A percentile compares a stretch with the other conserved stretches of the same genome.
Evolutionary conservation across 2,329 filamentous ascomycete species (phyloP).

Genomic region (Catunica adiposa): DNA sequence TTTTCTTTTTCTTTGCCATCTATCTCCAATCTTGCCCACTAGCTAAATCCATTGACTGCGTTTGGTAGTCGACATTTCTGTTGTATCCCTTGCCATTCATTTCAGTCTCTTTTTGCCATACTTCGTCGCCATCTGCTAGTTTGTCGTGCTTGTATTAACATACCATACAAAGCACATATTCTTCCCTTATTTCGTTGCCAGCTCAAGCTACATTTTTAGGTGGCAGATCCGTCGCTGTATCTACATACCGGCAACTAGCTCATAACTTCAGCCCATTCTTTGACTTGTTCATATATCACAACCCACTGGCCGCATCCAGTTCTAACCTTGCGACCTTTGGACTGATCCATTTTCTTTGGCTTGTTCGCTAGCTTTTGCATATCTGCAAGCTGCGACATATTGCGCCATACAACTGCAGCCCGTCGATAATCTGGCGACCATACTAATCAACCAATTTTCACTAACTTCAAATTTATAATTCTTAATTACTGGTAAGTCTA

Average conservation of each 20-base stretch:
- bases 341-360: neutral
- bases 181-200: slow-evolving; percentile 7
- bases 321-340: neutral
- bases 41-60: neutral
- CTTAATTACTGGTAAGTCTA: neutral
- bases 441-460: neutral
- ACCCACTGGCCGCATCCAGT: neutral
- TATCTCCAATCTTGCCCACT: neutral
- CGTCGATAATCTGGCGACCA: neutral
- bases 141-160: slow-evolving; percentile 9
- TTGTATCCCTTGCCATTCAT: neutral
- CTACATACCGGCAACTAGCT: neutral
- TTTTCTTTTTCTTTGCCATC: neutral
- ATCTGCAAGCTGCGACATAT: neutral
- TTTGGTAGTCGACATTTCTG: neutral
- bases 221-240: neutral
- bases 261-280: neutral
- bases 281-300: neutral
- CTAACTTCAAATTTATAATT: neutral
- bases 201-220: slow-evolving; percentile 6
- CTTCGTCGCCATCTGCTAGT: neutral
- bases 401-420: neutral
- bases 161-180: slow-evolving; percentile 13
- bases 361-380: neutral
- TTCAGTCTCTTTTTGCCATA: neutral